Evolutionary conservation across 306 rosid species (phyloP).

Genomic region (Trifolium pratense): DNA sequence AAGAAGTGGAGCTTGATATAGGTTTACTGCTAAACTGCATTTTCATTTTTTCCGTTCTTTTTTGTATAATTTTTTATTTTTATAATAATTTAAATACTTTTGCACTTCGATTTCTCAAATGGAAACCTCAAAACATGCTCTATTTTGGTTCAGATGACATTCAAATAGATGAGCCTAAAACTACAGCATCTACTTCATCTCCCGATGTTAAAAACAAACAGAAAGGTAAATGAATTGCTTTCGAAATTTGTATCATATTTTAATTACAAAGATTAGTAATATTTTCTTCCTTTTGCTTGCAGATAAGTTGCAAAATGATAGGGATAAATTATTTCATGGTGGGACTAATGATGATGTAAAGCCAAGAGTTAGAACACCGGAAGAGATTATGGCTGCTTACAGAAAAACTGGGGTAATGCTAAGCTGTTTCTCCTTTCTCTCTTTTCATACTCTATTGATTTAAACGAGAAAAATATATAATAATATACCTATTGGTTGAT

Average conservation of each 20-base stretch:
- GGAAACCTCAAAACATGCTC: conserved; percentile 29
- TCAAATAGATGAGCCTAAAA: conserved; percentile 67
- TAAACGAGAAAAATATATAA: conserved; percentile 36
- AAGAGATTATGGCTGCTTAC: conserved; percentile 82
- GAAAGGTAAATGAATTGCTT: conserved; percentile 56
- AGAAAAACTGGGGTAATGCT: conserved; percentile 81
- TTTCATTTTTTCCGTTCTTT: background rate
- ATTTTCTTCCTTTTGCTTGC: conserved; percentile 39
- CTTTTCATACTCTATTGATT: conserved; percentile 20
- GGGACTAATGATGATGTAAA: conserved; percentile 76
- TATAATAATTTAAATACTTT: conserved; percentile 21
- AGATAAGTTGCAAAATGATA: conserved; percentile 68
- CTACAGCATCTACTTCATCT: conserved; percentile 57
- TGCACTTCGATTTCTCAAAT: conserved; percentile 23
- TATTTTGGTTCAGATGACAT: conserved; percentile 76
- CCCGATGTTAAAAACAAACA: conserved; percentile 52
- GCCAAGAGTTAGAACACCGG: conserved; percentile 80
- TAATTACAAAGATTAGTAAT: conserved; percentile 22
- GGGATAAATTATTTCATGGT: conserved; percentile 81
- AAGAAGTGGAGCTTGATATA: conserved; percentile 77
- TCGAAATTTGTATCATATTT: background rate
- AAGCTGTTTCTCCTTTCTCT: conserved; percentile 22
- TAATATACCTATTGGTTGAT: conserved; percentile 36
- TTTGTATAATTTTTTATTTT: too few relatives aligned
- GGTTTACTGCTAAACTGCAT: conserved; percentile 55